Percentiles rank a stretch among this genome's conserved stretches.
phyloP scores from a whole-genome alignment of 345 rosid species.

The Pelargonium nanum region DNA sequence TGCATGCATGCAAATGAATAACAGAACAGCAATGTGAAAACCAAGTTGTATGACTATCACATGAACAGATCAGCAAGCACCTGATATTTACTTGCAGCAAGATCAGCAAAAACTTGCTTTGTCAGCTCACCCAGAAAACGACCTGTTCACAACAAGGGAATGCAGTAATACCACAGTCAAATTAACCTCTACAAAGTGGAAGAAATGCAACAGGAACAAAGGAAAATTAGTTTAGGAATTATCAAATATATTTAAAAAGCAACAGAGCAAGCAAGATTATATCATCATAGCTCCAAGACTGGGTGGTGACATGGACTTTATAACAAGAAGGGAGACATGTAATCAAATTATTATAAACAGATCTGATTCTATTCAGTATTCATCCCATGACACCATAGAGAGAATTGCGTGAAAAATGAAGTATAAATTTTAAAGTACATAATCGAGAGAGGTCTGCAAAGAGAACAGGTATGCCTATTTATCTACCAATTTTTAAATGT shows the following conservation, averaged over 20 bases:
- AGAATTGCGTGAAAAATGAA: no score
- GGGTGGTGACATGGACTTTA: no score
- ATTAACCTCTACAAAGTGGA: background rate
- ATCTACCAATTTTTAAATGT: no score
- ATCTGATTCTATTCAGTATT: no score
- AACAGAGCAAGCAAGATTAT: no score
- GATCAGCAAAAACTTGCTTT: conserved; percentile 85
- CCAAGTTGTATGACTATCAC: background rate
- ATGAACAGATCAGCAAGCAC: conserved; percentile 17
- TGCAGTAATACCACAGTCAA: background rate
- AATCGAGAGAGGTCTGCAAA: no score
- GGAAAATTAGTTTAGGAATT: background rate
- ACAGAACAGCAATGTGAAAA: background rate
- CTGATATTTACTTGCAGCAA: conserved; percentile 95
- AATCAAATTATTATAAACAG: no score
- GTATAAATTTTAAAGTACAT: no score
- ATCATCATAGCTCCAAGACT: no score
- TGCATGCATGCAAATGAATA: background rate
- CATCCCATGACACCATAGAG: no score
- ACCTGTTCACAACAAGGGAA: conserved; percentile 32
- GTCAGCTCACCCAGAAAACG: conserved; percentile 96
- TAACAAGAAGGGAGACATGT: no score
- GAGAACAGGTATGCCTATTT: no score
- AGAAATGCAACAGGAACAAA: conserved; percentile 1
- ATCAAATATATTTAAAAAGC: background rate